Evolutionary conservation across 1,139 yeast species (phyloP).

Genomic region (Lodderomyces orthopsilosis): DNA sequence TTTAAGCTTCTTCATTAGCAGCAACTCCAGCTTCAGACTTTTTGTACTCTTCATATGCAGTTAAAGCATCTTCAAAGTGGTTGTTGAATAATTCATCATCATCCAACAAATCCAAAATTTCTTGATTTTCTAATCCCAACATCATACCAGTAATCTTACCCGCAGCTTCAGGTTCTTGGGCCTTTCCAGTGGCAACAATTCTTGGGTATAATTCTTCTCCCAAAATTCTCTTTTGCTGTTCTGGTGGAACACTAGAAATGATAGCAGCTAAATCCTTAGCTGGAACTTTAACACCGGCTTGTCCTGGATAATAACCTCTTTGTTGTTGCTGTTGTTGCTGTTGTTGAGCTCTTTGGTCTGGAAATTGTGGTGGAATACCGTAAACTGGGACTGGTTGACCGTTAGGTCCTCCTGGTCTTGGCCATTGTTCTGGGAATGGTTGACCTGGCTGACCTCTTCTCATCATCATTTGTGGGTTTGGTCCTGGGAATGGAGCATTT

Average conservation of each 20-base stretch:
- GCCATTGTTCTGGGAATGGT: conserved; percentile 63
- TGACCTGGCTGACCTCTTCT: conserved; percentile 57
- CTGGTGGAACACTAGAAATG: conserved; percentile 67
- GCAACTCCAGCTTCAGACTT: conserved; percentile 37
- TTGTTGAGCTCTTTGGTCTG: conserved; percentile 32
- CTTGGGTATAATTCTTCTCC: conserved; percentile 98
- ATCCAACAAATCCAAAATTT: conserved; percentile 82
- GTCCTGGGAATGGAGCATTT: conserved; percentile 75
- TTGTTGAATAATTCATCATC: conserved; percentile 87
- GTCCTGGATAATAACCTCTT: conserved; percentile 48
- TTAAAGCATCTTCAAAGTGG: conserved; percentile 92
- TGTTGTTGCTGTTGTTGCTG: conserved; percentile 23
- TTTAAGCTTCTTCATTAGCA: conserved; percentile 17
- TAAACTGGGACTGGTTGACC: conserved; percentile 80
- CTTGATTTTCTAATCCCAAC: conserved; percentile 91
- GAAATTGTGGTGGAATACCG: conserved; percentile 68
- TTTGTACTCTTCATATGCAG: conserved; percentile 88
- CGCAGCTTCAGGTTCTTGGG: conserved; percentile 88
- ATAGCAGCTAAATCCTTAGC: conserved; percentile 54
- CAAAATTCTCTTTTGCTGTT: conserved; percentile 92
- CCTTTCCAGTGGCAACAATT: conserved; percentile 86
- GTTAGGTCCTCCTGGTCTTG: conserved; percentile 67
- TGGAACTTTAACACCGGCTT: conserved; percentile 17
- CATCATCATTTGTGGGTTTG: conserved; percentile 89
- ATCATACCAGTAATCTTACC: conserved; percentile 99